These are phyloP conservation scores for Neonectria ditissima DNA, from an alignment of 2,329 filamentous ascomycete species.

Conservation along the genomic window DNA sequence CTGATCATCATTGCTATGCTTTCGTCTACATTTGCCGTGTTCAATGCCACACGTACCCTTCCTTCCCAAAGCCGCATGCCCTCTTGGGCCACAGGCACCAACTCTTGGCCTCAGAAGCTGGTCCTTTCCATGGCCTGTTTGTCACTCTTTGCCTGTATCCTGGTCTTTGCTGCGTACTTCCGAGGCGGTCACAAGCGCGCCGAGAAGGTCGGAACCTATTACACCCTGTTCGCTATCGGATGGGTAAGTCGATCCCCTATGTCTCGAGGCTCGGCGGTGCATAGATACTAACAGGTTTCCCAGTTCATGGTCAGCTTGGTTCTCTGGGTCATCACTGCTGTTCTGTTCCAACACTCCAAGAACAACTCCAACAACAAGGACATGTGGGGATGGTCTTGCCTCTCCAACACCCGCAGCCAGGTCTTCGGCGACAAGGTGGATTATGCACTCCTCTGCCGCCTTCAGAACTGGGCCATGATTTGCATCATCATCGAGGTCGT, in stretches of 20 bases:
- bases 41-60: slow-evolving; percentile 85
- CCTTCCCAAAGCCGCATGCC: slow-evolving; percentile 83
- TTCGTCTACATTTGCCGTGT: slow-evolving; percentile 88
- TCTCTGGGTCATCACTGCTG: slow-evolving; percentile 91
- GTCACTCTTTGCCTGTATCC: slow-evolving; percentile 81
- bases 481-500: slow-evolving; percentile 98
- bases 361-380: slow-evolving; percentile 80
- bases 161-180: slow-evolving; percentile 88
- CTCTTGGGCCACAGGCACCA: slow-evolving; percentile 83
- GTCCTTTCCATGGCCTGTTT: slow-evolving; percentile 83
- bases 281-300: slow-evolving; percentile 15
- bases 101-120: slow-evolving; percentile 89
- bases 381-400: slow-evolving; percentile 98
- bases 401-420: slow-evolving; percentile 83
- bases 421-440: slow-evolving; percentile 85
- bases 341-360: slow-evolving; percentile 82
- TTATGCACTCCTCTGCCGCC: slow-evolving; percentile 90
- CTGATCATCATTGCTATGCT: slow-evolving; percentile 94
- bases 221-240: slow-evolving; percentile 90
- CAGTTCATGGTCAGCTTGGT: slow-evolving; percentile 88
- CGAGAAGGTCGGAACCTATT: slow-evolving; percentile 94
- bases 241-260: slow-evolving; percentile 62
- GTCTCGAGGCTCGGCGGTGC: background rate
- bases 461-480: slow-evolving; percentile 94
- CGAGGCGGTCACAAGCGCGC: slow-evolving; percentile 88